These are phyloP conservation scores for Globisporangium nunn DNA, from an alignment of 352 stramenopile species.

Conservation along the genomic window DNA sequence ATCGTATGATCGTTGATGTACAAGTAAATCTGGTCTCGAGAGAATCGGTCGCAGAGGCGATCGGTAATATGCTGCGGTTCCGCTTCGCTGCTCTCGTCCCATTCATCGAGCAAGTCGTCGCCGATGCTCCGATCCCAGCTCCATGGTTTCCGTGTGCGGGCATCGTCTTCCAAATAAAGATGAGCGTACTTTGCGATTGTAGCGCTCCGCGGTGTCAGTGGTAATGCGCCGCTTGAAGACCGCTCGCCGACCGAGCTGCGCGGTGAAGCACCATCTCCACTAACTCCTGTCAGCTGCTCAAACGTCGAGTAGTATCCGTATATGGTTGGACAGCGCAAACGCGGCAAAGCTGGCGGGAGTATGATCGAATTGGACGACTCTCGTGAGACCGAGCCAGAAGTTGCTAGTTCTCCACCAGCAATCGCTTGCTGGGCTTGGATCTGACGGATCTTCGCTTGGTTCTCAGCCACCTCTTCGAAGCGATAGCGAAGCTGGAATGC, in stretches of 20 bases:
- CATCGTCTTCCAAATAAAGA: slow-evolving; percentile 62
- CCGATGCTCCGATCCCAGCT: slow-evolving; percentile 29
- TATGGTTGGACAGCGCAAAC: slow-evolving; percentile 54
- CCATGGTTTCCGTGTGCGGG: slow-evolving; percentile 48
- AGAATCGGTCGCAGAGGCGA: slow-evolving; percentile 30
- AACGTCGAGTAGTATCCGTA: slow-evolving; percentile 75
- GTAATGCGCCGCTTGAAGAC: background rate
- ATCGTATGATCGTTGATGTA: slow-evolving; percentile 56
- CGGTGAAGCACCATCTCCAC: background rate
- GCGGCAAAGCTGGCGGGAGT: slow-evolving; percentile 16
- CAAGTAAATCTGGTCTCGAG: slow-evolving; percentile 48
- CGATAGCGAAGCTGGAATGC: slow-evolving; percentile 56
- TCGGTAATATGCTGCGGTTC: slow-evolving; percentile 7
- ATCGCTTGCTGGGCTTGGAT: slow-evolving; percentile 10
- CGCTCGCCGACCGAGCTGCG: background rate
- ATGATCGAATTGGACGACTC: slow-evolving; percentile 5
- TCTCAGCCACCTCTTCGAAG: slow-evolving; percentile 61
- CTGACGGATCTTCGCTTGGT: slow-evolving; percentile 29
- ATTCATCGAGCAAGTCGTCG: slow-evolving; percentile 33
- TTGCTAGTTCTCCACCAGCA: background rate
- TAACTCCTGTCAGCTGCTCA: slow-evolving; percentile 31
- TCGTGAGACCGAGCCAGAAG: background rate
- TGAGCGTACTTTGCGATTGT: slow-evolving; percentile 78
- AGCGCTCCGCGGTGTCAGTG: slow-evolving; percentile 51
- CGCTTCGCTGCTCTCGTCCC: background rate